Conservation (phyloP, 2,329 filamentous ascomycete genomes). For the Ceratocystis cubensis region DNA sequence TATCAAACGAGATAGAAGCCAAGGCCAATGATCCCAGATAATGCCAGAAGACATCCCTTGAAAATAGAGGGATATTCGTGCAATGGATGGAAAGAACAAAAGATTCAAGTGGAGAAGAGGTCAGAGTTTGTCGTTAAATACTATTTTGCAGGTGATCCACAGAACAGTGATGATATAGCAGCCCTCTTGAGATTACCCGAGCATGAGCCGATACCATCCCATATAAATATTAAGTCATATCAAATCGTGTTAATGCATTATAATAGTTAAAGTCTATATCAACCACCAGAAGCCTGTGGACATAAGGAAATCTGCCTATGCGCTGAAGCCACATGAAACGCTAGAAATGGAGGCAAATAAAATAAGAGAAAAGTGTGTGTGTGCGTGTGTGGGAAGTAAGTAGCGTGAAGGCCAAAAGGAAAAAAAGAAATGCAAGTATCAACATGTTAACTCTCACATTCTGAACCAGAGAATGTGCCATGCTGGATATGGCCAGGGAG, state of each 20-base stretch:
- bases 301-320: not conserved
- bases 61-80: not conserved
- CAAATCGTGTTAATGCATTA: not conserved
- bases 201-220: not conserved
- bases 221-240: not conserved
- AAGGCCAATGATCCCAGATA: conserved; percentile 9
- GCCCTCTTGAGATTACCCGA: not conserved
- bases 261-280: conserved; percentile 2
- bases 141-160: not conserved
- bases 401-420: not conserved
- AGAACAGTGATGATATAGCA: not conserved
- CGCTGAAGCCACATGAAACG: not conserved
- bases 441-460: not conserved
- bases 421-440: not conserved
- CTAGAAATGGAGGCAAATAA: not conserved
- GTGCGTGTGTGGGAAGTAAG: not conserved
- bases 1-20: not conserved
- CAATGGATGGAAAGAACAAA: not conserved
- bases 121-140: conserved; percentile 10
- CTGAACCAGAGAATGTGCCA: not conserved
- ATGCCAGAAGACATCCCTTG: not conserved
- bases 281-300: not conserved
- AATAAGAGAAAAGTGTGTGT: not conserved
- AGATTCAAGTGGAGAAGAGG: not conserved
- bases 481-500: not conserved